Evolutionary conservation across 2,329 filamentous ascomycete species (phyloP), one percentile per base, ranked within the genome.

Genomic region (Nothophaeocryptopus gaeumannii): DNA sequence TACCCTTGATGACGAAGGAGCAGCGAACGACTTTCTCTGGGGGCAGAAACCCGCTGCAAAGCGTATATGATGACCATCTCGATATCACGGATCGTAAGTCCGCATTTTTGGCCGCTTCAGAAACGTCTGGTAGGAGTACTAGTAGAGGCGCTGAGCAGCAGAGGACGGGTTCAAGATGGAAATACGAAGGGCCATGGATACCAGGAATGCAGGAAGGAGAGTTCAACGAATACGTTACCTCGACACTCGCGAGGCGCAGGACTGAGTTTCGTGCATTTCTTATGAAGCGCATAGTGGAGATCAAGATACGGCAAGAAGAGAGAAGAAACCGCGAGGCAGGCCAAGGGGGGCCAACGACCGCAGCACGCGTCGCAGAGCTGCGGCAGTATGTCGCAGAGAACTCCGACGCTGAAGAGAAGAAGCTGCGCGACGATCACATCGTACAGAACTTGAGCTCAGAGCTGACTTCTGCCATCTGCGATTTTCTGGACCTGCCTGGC

Each of bases 1-100:
- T 96, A 46, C 83, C 88, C 5, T 73, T 96, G 52, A 79, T 84
- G 13, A 74, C 82, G 20, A 67, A 67, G 20, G 59, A 63, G 31
- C 41, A 47, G 9, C 60, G 54, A 42, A 44, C 60, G 56, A 50
- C 31, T 16, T 60, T 53, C 11, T 51, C 58, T 8, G 37, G 37
- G 39, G 48, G 20, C 13, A 36, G 46, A 13, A 45, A 46, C 36
- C 8, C 47, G 8, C 42, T 52, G 8, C 31, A 53, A 31, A 69
- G 70, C 59, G 62, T 72, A 54, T 70, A 77, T 53, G 74, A 76
- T 50, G 59, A 67, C 1, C 56, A 65, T 34, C 45, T 71, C 10
- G 75, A 78, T 58, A 75, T 76, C 54, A 77, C 74, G 16, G 59
- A 63, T 54, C 53, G 52, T 5, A 53, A 56, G 13, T 56, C 56